Evolutionary conservation across 2,329 filamentous ascomycete genomes (phyloP).

Genomic region (Colletotrichum ledebouriae): DNA sequence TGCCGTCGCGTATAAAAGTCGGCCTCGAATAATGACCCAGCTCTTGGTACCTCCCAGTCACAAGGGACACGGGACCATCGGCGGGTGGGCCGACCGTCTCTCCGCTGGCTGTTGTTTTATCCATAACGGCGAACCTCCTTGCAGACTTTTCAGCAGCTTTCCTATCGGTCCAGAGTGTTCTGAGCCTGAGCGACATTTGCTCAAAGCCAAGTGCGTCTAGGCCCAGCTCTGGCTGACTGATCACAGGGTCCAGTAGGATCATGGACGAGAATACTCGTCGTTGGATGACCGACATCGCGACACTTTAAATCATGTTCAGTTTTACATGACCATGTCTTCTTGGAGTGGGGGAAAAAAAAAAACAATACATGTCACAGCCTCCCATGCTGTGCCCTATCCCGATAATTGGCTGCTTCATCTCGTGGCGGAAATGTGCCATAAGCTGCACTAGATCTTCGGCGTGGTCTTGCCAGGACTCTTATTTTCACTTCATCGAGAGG

Average conservation of each 20-base stretch:
- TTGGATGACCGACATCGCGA: slow-evolving; percentile 9
- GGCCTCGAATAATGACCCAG: slow-evolving; percentile 1
- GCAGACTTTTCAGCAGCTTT: not conserved
- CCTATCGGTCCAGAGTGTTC: not conserved
- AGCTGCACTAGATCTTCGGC: slow-evolving; percentile 8
- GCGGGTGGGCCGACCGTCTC: too few species aligned
- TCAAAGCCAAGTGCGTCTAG: slow-evolving; percentile 11
- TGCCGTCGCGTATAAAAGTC: not conserved
- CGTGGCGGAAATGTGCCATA: not conserved
- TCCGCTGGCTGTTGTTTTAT: not conserved
- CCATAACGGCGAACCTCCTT: not conserved
- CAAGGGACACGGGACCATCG: not conserved
- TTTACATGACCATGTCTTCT: too few species aligned
- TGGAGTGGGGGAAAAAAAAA: too few species aligned
- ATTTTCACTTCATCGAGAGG: not conserved
- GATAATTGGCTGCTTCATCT: slow-evolving; percentile 11
- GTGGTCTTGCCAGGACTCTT: slow-evolving; percentile 7
- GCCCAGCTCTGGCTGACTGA: slow-evolving; percentile 5
- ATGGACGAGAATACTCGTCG: slow-evolving; percentile 11
- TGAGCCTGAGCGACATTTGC: not conserved
- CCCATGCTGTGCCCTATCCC: slow-evolving; percentile 15
- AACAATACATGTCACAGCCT: slow-evolving; percentile 4
- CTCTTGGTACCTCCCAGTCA: slow-evolving; percentile 3
- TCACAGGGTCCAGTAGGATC: slow-evolving; percentile 4
- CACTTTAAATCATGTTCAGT: not conserved